Percentiles rank a stretch among this genome's conserved stretches.
Conservation (phyloP, 139 green algal genomes). For the Chlamydomonas applanata region DNA sequence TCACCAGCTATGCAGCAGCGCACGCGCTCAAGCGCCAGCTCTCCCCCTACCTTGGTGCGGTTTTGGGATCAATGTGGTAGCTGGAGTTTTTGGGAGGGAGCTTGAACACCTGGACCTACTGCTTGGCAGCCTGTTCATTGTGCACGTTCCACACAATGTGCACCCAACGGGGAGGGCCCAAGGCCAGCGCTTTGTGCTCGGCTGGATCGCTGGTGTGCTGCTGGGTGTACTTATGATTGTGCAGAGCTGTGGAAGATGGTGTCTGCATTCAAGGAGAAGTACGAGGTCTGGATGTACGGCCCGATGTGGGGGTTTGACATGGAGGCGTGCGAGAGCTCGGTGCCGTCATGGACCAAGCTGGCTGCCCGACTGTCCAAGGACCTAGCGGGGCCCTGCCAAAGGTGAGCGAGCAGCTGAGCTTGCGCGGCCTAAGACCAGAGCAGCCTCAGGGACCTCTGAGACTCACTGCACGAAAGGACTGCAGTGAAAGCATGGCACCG, state of each 20-base stretch:
- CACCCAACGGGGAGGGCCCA: too few relatives aligned
- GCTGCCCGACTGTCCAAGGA: constrained; percentile 33
- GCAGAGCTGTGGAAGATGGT: constrained; percentile 44
- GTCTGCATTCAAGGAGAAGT: constrained; percentile 27
- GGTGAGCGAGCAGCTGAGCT: constrained; percentile 21
- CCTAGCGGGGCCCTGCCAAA: constrained; percentile 20
- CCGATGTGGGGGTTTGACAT: constrained; percentile 35
- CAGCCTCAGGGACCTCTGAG: too few relatives aligned
- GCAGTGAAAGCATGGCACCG: too few relatives aligned
- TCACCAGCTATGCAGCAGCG: constrained; percentile 21
- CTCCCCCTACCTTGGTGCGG: constrained; percentile 21
- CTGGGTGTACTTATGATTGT: too few relatives aligned
- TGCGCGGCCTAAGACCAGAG: too few relatives aligned
- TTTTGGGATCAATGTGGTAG: background rate
- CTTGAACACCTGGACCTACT: too few relatives aligned
- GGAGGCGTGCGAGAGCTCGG: constrained; percentile 25
- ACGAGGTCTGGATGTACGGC: constrained; percentile 42
- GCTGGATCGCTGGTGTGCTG: too few relatives aligned
- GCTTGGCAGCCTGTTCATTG: too few relatives aligned
- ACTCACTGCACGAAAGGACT: too few relatives aligned
- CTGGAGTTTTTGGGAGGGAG: too few relatives aligned
- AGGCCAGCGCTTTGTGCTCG: too few relatives aligned
- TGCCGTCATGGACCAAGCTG: constrained; percentile 29
- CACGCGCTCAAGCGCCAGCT: constrained; percentile 22
- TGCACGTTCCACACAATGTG: background rate